Evolutionary conservation across 108 stramenopile species (phyloP), one percentile per base, ranked within the genome.

Genomic region (Chaetoceros muelleri): DNA sequence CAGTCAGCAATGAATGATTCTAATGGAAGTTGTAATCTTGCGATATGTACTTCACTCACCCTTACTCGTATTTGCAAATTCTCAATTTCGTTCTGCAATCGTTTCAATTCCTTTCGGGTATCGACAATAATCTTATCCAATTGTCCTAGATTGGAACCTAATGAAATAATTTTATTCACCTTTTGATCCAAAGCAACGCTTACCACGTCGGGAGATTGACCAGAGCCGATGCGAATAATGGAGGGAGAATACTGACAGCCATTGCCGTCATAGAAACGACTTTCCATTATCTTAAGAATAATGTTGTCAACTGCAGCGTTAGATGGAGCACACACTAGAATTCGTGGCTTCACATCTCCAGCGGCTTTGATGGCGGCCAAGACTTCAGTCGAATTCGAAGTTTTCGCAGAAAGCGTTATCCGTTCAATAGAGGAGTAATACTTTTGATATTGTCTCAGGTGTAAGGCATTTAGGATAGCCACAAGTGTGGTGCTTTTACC

Each of bases 261-360:
- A 2, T 60, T 46, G 27, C 88, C 85, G 45, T 92, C 93, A 1
- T 74, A 55, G 55, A 93, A 90, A 16, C 66, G 61, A 3, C 67
- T 64, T 18, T 29, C 50, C 57, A 89, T 60, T 44, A 96, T 67
- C 44, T 87, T 84, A n/a, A 75, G 29, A 10, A 92, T 63, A 1
- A 96, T 78, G 40, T 93, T 90, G 52, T 95, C 95, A 44, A 93
- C 88, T 0, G 92, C 95, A 5, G 84, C 85, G 70, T 96, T 96
- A 8, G 79, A 81, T 1, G 93, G 95, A 16, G 93, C 91, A 46
- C 70, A 72, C 3, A 96, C 87, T 28, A 96, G 73, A 24, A 80
- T 60, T 30, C 79, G 52, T n/a, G 78, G 78, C 44, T 73, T 75
- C 23, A 62, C 58, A 61, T 71, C 61, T 1, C 51, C 64, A 30